Percentiles rank a stretch among this genome's conserved stretches.
These are phyloP conservation scores for Pseudogymnoascus sp. DNA, from an alignment of 2,329 filamentous ascomycete genomes.

Conservation along the genomic window DNA sequence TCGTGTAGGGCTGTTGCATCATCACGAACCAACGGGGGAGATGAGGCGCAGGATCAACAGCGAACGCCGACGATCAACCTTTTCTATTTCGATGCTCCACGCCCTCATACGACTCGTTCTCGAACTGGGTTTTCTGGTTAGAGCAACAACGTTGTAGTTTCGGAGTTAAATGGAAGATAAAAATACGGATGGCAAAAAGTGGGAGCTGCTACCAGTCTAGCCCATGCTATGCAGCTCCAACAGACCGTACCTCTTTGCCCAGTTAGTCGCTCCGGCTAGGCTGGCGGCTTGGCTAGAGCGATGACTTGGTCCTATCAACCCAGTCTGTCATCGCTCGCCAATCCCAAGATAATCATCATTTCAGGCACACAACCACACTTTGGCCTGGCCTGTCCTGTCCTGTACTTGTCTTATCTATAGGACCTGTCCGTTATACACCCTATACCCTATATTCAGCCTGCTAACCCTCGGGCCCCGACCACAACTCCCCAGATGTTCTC, in stretches of 20 bases:
- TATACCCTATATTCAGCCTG: neutral
- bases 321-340: constrained; percentile 7
- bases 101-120: neutral
- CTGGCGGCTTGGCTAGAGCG: constrained; percentile 5
- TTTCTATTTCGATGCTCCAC: constrained; percentile 1
- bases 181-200: neutral
- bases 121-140: neutral
- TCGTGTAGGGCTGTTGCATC: constrained; percentile 7
- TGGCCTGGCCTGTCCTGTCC: neutral
- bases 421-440: neutral
- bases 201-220: neutral
- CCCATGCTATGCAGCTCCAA: neutral
- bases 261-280: constrained; percentile 1
- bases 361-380: constrained; percentile 1
- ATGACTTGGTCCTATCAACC: constrained; percentile 4
- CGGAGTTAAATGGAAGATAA: neutral
- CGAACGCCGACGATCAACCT: neutral
- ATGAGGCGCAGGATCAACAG: constrained; percentile 7
- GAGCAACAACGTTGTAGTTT: neutral
- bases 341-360: constrained; percentile 6
- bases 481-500: neutral
- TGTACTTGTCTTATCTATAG: constrained; percentile 6
- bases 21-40: neutral
- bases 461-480: neutral
- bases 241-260: neutral